Evolutionary conservation across 257 asterid genomes (phyloP).

Genomic region (Ocimum tenuiflorum): DNA sequence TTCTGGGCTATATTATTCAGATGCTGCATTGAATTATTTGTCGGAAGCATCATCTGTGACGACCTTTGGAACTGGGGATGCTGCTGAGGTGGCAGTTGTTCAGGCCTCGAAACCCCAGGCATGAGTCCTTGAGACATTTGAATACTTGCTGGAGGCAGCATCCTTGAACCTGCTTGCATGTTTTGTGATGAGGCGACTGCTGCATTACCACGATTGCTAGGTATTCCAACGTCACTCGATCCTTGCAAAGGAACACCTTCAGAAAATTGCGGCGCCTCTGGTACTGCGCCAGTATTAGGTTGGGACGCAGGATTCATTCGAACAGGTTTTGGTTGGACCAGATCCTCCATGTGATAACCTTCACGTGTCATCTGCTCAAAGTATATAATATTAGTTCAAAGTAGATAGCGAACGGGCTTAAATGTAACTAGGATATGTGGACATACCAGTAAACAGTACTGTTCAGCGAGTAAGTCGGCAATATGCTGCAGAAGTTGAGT

Average conservation of each 20-base stretch:
- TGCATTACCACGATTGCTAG: constrained; percentile 39
- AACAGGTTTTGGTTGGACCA: constrained; percentile 53
- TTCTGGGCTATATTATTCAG: constrained; percentile 57
- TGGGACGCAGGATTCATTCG: constrained; percentile 38
- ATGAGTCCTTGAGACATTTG: constrained; percentile 77
- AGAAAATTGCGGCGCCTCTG: constrained; percentile 61
- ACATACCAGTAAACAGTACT: constrained; percentile 71
- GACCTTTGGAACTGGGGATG: constrained; percentile 77
- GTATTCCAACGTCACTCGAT: constrained; percentile 43
- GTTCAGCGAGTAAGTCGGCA: constrained; percentile 91
- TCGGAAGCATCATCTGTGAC: constrained; percentile 47
- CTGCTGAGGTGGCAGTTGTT: constrained; percentile 48
- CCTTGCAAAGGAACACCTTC: constrained; percentile 56
- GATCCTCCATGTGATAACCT: constrained; percentile 69
- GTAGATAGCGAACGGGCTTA: not conserved
- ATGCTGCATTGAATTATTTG: constrained; percentile 61
- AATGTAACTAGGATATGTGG: not conserved
- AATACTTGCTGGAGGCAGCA: constrained; percentile 57
- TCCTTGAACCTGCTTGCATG: constrained; percentile 40
- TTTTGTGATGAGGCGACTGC: constrained; percentile 43
- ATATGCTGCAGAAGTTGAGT: constrained; percentile 52
- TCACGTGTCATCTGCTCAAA: constrained; percentile 63
- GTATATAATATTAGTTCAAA: constrained; percentile 8
- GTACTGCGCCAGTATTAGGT: constrained; percentile 28
- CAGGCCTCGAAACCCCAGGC: constrained; percentile 48